phyloP scores from a whole-genome alignment of 345 rosid species.

The Nasturtium officinale region DNA sequence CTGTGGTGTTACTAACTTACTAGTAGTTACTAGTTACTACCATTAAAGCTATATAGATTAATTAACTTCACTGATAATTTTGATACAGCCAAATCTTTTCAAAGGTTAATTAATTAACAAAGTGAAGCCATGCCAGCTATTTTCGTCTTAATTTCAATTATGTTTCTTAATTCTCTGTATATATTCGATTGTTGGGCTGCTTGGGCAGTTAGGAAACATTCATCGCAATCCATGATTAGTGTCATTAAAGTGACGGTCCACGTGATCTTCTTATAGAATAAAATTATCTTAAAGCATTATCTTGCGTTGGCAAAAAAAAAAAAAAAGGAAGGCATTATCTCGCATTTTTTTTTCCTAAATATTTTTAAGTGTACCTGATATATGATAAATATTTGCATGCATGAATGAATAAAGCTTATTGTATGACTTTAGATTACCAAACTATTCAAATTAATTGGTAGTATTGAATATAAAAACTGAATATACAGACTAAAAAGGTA shows the following conservation, averaged over 20 bases:
- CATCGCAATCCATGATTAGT: neutral
- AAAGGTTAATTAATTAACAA: neutral
- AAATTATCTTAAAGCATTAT: neutral
- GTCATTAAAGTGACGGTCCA: neutral
- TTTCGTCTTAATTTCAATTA: neutral
- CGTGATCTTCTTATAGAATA: constrained; percentile 9
- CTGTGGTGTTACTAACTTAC: neutral
- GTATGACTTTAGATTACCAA: neutral
- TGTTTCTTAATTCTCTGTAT: constrained; percentile 9
- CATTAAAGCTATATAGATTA: neutral
- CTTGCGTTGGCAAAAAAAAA: neutral
- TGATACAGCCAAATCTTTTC: neutral
- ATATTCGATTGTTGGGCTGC: constrained; percentile 9
- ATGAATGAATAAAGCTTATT: neutral
- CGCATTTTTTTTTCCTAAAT: neutral
- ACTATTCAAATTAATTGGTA: neutral
- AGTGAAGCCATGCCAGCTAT: constrained; percentile 3
- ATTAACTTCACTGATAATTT: neutral
- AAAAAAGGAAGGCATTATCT: neutral
- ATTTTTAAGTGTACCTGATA: neutral
- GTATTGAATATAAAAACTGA: neutral
- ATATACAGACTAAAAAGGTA: neutral
- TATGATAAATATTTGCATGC: constrained; percentile 3
- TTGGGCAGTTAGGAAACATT: constrained; percentile 13
- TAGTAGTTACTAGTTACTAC: too few species aligned